phyloP scores from a whole-genome alignment of 345 rosid genomes.

The Aquilaria sinensis region DNA sequence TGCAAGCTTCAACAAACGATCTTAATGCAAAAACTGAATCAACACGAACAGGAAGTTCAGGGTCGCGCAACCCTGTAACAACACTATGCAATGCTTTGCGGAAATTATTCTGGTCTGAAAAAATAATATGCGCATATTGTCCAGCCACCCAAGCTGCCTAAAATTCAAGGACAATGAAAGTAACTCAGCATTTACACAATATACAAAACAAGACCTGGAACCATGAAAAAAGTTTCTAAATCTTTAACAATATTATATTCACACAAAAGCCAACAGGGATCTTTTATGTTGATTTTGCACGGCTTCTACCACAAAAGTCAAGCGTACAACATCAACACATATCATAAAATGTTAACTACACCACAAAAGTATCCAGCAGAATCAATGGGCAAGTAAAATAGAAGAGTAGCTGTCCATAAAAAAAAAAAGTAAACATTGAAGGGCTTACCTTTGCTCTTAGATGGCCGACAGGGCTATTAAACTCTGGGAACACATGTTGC shows the following conservation, averaged over 20 bases:
- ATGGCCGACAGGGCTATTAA: constrained; percentile 88
- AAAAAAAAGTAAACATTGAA: constrained; percentile 4
- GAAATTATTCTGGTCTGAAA: constrained; percentile 79
- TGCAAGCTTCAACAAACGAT: constrained; percentile 91
- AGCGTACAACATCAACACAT: too few relatives aligned
- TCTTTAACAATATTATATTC: too few relatives aligned
- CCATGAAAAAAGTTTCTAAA: too few relatives aligned
- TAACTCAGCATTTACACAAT: constrained; percentile 2
- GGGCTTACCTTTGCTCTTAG: constrained; percentile 84
- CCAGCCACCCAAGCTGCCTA: constrained; percentile 99
- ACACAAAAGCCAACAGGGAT: too few relatives aligned
- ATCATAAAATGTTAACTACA: not conserved
- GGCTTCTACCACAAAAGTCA: too few relatives aligned
- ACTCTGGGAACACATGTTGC: constrained; percentile 98
- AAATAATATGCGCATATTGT: constrained; percentile 83
- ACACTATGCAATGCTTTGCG: constrained; percentile 78
- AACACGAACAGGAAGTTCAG: constrained; percentile 95
- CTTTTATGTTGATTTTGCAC: too few relatives aligned
- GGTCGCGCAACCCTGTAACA: constrained; percentile 90
- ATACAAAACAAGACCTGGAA: not conserved
- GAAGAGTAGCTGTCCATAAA: constrained; percentile 6
- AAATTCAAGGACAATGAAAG: constrained; percentile 6
- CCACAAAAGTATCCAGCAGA: not conserved
- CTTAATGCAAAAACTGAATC: constrained; percentile 97
- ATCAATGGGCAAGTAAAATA: constrained; percentile 5